Evolutionary conservation across 305 asterid species (phyloP), one percentile per base, ranked within the genome.

Genomic region (Striga hermonthica): DNA sequence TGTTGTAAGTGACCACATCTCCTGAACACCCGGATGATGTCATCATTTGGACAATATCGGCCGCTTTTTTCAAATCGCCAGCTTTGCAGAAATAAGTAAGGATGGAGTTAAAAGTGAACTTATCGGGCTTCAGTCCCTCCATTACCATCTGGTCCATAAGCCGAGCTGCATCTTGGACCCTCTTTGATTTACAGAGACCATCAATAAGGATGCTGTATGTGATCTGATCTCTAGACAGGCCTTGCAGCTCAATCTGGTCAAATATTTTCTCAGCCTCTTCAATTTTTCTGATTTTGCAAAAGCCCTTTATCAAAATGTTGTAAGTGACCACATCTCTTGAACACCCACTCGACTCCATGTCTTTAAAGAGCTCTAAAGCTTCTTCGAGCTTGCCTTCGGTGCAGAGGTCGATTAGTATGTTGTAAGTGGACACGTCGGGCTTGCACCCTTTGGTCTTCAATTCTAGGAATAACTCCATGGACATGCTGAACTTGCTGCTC

Each of bases 131-230:
- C 47, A 86, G 48, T 14, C 95, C 97, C 78, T 88, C 98, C 78
- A 82, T 78, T 64, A 88, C 78, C 97, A 92, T 86, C 77, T 84
- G 97, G 57, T 90, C 96, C 94, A 90, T 86, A n/a, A 92, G 97
- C 81, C 81, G 79, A 72, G 88, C 74, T 28, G 98, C 97, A 10
- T 90, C 95, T 41, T 86, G 97, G 57, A 86, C 86, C 65, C 95
- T 77, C 67, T 67, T 71, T 72, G 77, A 72, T 80, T 84, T 87
- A 12, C 89, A 82, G 13, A 93, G 91, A 41, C 98, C 96, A 57
- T 90, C 89, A 57, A 93, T 84, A 16, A 93, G 89, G 15, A 97
- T 90, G 78, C 87, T 93, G 67, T 86, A 93, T 0, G 98, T 90
- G 11, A 90, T 83, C 57, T 70, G 57, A 57, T 90, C 79, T 75